Conservation (phyloP, 352 stramenopile genomes). For the Phytophthora sansomeana region DNA sequence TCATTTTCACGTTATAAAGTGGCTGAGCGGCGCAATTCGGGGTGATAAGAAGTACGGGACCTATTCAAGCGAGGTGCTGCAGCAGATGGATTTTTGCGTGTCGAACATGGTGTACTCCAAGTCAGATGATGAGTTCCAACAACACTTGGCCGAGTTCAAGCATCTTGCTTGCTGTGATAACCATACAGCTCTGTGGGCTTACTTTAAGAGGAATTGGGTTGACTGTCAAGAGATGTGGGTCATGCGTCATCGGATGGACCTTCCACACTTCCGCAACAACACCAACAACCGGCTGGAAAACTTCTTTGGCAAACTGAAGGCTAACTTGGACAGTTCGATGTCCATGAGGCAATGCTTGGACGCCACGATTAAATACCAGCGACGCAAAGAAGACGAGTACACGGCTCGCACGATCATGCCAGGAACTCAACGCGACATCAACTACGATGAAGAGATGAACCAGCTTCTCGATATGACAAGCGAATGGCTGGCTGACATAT, state of each 20-base stretch:
- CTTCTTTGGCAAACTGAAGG: neutral
- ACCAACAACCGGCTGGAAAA: neutral
- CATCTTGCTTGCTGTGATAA: neutral
- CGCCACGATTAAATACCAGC: neutral
- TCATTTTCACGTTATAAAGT: conserved; percentile 14
- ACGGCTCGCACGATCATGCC: too few species aligned
- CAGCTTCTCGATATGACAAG: conserved; percentile 4
- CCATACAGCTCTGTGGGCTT: neutral
- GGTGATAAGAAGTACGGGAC: conserved; percentile 14
- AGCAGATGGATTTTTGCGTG: conserved; percentile 17
- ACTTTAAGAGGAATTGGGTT: neutral
- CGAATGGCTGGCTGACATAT: neutral
- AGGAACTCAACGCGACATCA: neutral
- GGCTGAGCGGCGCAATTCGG: neutral
- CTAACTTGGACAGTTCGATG: neutral
- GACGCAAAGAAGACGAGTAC: neutral
- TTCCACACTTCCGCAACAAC: neutral
- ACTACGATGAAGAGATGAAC: neutral
- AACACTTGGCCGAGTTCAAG: conserved; percentile 17
- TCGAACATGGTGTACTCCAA: conserved; percentile 13
- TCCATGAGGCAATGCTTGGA: conserved; percentile 2
- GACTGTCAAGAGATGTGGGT: neutral
- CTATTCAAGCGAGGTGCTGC: neutral
- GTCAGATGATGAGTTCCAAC: neutral
- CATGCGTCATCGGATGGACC: neutral